Conservation (phyloP, 2,329 filamentous ascomycete genomes). For the Fusarium haematococcum region DNA sequence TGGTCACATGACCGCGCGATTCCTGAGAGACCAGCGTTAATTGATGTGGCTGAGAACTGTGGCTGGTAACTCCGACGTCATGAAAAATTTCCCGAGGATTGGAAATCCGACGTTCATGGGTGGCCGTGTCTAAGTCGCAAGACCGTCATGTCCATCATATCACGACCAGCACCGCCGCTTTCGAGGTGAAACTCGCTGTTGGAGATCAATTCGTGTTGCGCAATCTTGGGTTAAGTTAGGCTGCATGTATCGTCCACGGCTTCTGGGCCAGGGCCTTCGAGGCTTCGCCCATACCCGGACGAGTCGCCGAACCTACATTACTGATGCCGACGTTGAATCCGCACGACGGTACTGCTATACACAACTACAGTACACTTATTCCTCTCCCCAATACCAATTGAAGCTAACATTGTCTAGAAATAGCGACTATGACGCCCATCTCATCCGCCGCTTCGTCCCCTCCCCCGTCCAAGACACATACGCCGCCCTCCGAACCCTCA, state of each 20-base stretch:
- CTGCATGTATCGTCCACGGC: conserved; percentile 55
- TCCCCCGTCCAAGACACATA: conserved; percentile 82
- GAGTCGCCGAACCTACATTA: conserved; percentile 58
- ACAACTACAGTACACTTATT: conserved; percentile 60
- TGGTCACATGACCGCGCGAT: conserved; percentile 55
- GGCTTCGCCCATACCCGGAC: conserved; percentile 47
- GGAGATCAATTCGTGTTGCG: not conserved
- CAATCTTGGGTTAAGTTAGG: not conserved
- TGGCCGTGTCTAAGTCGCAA: conserved; percentile 35
- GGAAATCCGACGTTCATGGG: conserved; percentile 40
- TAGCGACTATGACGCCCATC: conserved; percentile 89
- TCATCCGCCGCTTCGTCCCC: conserved; percentile 88
- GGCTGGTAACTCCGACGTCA: conserved; percentile 42
- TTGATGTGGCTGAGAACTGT: conserved; percentile 31
- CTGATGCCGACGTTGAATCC: conserved; percentile 63
- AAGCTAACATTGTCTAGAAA: conserved; percentile 64
- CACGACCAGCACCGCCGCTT: conserved; percentile 9
- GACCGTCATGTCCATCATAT: conserved; percentile 25
- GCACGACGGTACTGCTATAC: conserved; percentile 66
- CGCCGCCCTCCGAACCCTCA: conserved; percentile 90
- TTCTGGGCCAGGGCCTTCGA: conserved; percentile 53
- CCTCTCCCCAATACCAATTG: rapidly evolving
- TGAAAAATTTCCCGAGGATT: conserved; percentile 43
- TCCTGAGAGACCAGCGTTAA: conserved; percentile 6
- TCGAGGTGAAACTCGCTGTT: not conserved